Conservation (phyloP, 2,329 filamentous ascomycete genomes). For the Aspergillus glaucus region DNA sequence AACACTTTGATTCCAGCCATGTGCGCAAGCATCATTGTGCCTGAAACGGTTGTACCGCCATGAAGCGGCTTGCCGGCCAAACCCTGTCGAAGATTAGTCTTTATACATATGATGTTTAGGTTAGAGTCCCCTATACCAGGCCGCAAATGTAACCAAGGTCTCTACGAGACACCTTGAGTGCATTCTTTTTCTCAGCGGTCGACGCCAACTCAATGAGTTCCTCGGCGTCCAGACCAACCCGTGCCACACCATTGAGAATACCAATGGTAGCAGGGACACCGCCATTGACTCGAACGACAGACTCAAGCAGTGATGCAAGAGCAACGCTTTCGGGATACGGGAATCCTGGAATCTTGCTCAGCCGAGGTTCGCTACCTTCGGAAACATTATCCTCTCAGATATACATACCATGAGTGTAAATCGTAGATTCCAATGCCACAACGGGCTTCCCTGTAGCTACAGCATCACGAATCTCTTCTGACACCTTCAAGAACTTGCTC, state of each 20-base stretch:
- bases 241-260: constrained; percentile 73
- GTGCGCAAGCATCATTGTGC: constrained; percentile 83
- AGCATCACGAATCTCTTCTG: constrained; percentile 76
- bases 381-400: constrained; percentile 31
- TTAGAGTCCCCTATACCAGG: constrained; percentile 49
- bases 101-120: background rate
- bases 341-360: constrained; percentile 45
- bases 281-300: constrained; percentile 72
- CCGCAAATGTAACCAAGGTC: constrained; percentile 80
- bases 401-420: constrained; percentile 81
- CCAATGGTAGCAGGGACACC: constrained; percentile 87
- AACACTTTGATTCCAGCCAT: constrained; percentile 87
- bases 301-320: constrained; percentile 73
- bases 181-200: constrained; percentile 58
- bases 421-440: constrained; percentile 89
- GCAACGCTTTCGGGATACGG: constrained; percentile 67
- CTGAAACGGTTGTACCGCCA: constrained; percentile 88
- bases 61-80: constrained; percentile 63
- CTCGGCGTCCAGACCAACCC: constrained; percentile 66
- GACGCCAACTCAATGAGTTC: constrained; percentile 66
- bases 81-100: constrained; percentile 42
- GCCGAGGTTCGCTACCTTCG: constrained; percentile 3
- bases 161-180: constrained; percentile 77
- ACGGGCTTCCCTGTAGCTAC: constrained; percentile 69
- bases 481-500: constrained; percentile 59